Conservation (phyloP, 2,329 filamentous ascomycete genomes). For the Penicillium sp. region DNA sequence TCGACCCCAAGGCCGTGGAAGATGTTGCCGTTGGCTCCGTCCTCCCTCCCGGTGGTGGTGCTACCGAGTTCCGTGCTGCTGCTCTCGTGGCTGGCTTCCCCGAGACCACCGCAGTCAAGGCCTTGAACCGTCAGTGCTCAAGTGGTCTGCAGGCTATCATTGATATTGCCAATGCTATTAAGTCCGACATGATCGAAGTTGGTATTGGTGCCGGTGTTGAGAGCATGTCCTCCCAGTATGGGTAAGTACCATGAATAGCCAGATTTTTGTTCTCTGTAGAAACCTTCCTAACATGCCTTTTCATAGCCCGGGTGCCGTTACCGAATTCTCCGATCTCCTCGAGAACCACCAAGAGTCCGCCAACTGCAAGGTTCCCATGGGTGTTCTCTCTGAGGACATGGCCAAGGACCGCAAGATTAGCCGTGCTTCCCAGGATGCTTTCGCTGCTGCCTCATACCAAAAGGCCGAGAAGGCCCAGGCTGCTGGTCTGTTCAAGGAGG, state of each 20-base stretch:
- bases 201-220: slow-evolving; percentile 94
- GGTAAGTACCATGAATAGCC: slow-evolving; percentile 54
- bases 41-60: slow-evolving; percentile 87
- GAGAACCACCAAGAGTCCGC: slow-evolving; percentile 77
- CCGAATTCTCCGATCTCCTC: slow-evolving; percentile 88
- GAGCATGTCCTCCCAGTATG: slow-evolving; percentile 93
- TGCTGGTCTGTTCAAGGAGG: slow-evolving; percentile 85
- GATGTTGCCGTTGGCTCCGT: slow-evolving; percentile 92
- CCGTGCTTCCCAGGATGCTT: slow-evolving; percentile 79
- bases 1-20: slow-evolving; percentile 84
- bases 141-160: slow-evolving; percentile 89
- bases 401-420: slow-evolving; percentile 76
- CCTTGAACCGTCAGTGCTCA: slow-evolving; percentile 91
- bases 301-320: slow-evolving; percentile 72
- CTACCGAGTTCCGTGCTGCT: slow-evolving; percentile 94
- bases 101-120: slow-evolving; percentile 77
- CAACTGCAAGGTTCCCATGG: slow-evolving; percentile 99
- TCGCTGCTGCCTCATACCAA: slow-evolving; percentile 88
- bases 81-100: slow-evolving; percentile 89
- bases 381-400: slow-evolving; percentile 90
- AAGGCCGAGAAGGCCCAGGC: slow-evolving; percentile 86
- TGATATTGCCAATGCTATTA: slow-evolving; percentile 92
- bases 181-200: slow-evolving; percentile 87
- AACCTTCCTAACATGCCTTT: neutral
- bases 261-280: neutral